phyloP scores from a whole-genome alignment of 371 early-diverging fungal species.

The Mortierella sp. region DNA sequence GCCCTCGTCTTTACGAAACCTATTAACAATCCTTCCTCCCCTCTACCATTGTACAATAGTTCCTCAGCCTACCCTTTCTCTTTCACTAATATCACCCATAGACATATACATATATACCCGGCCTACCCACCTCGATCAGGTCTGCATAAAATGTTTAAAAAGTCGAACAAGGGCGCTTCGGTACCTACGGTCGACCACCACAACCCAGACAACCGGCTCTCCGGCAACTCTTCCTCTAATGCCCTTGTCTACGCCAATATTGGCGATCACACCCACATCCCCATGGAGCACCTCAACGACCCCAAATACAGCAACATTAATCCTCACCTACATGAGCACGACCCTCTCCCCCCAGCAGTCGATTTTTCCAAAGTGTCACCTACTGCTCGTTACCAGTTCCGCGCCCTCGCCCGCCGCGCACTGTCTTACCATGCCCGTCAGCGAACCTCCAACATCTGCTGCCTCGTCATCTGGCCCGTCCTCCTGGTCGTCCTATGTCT shows the following conservation, averaged over 20 bases:
- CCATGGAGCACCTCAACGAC: slow-evolving; percentile 29
- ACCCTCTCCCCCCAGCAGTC: slow-evolving; percentile 48
- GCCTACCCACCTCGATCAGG: not conserved
- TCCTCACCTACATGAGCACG: slow-evolving; percentile 17
- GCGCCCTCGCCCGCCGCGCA: slow-evolving; percentile 62
- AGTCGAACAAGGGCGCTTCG: not conserved
- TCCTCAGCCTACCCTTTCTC: not conserved
- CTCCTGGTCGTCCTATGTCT: slow-evolving; percentile 61
- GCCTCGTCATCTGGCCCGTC: slow-evolving; percentile 67
- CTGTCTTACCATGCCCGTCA: slow-evolving; percentile 74
- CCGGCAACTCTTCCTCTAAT: slow-evolving; percentile 38
- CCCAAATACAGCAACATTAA: not conserved
- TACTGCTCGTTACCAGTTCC: slow-evolving; percentile 38
- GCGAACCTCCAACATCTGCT: slow-evolving; percentile 70
- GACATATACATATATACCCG: not conserved
- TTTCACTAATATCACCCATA: not conserved
- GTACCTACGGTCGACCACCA: not conserved
- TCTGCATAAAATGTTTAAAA: slow-evolving; percentile 9
- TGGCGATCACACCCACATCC: slow-evolving; percentile 22
- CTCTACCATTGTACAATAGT: not conserved
- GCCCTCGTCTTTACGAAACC: no score
- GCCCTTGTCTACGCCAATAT: slow-evolving; percentile 5
- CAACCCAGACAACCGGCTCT: slow-evolving; percentile 16
- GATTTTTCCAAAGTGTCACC: slow-evolving; percentile 34
- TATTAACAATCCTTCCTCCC: not conserved